Conservation (phyloP, 495 filamentous ascomycete species). For the Aspergillus nanangensis region DNA sequence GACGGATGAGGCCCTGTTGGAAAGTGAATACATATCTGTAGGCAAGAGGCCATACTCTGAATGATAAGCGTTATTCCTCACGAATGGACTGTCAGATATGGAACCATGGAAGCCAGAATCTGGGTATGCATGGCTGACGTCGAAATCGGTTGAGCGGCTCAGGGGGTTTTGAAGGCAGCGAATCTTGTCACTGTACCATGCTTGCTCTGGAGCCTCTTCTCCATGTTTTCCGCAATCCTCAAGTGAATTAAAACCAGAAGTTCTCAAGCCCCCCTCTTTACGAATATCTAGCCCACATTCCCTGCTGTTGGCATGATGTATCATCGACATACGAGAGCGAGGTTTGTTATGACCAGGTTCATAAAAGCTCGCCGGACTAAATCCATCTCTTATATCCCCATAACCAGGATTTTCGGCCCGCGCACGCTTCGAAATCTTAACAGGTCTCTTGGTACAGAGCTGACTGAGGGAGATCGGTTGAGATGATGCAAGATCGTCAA, state of each 20-base stretch:
- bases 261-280: background rate
- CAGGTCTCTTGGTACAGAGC: constrained; percentile 10
- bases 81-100: constrained; percentile 11
- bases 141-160: constrained; percentile 9
- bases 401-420: too few species aligned
- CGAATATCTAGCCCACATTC: background rate
- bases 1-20: background rate
- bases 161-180: constrained; percentile 23
- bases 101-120: constrained; percentile 2
- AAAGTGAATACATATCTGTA: background rate
- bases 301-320: constrained; percentile 3
- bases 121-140: constrained; percentile 1
- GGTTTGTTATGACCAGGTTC: constrained; percentile 4
- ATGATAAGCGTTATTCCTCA: background rate
- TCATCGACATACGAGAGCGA: constrained; percentile 5
- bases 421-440: too few species aligned
- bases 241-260: constrained; percentile 1
- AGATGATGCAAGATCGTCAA: constrained; percentile 20
- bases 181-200: too few species aligned
- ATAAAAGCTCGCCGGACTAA: too few species aligned
- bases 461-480: constrained; percentile 19
- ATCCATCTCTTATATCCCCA: too few species aligned
- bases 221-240: background rate
- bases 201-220: too few species aligned
- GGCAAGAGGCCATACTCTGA: constrained; percentile 2